Conservation (phyloP, 495 filamentous ascomycete genomes). For the Neurospora hispaniola region DNA sequence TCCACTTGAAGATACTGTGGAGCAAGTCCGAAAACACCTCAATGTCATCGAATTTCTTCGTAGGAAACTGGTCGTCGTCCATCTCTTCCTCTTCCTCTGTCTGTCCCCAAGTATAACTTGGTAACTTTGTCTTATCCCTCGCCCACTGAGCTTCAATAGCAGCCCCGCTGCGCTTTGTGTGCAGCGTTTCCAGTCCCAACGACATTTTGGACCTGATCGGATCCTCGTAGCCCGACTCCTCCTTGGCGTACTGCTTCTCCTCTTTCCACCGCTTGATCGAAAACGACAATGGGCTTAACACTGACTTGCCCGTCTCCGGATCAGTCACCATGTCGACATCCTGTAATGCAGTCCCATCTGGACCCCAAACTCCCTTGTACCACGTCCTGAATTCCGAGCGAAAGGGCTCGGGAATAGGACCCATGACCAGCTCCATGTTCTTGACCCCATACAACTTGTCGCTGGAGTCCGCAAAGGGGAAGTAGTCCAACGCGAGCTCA, state of each 20-base stretch:
- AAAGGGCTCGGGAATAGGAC: slow-evolving; percentile 10
- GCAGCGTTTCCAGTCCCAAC: neutral
- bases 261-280: neutral
- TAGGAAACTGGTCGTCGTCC: neutral
- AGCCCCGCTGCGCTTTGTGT: neutral
- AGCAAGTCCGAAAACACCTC: slow-evolving; percentile 11
- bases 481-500: neutral
- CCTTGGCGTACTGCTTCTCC: neutral
- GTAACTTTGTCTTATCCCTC: neutral
- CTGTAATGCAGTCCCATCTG: neutral
- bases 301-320: neutral
- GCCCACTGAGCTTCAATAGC: neutral
- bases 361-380: neutral
- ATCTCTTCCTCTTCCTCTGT: slow-evolving; percentile 8
- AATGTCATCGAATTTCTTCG: neutral
- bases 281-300: neutral
- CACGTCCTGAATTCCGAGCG: neutral
- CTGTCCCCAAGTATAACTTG: neutral
- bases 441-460: too few relatives aligned
- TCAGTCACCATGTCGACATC: neutral
- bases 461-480: neutral
- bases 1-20: slow-evolving; percentile 12
- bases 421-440: slow-evolving; percentile 8
- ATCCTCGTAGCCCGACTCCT: neutral
- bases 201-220: neutral